Percentiles rank a stretch among this genome's conserved stretches.
Conservation (phyloP, 345 rosid genomes). For the Noccaea caerulescens region DNA sequence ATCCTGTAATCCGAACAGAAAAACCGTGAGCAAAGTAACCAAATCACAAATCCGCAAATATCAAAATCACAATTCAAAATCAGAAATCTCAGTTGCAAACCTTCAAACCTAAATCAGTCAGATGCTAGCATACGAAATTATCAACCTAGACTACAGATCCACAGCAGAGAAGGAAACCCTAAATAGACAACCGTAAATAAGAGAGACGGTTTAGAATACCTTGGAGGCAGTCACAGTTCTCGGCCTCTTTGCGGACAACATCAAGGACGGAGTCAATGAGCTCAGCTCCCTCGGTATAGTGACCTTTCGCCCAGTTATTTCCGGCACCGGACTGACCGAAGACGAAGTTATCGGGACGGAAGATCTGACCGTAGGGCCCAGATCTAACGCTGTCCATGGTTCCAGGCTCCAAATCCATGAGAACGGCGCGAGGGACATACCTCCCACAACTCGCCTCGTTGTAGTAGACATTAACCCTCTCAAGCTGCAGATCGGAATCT, state of each 20-base stretch:
- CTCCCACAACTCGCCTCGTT: constrained; percentile 71
- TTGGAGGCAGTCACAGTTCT: constrained; percentile 71
- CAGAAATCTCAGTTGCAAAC: background rate
- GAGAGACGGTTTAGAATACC: constrained; percentile 34
- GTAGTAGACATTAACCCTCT: constrained; percentile 63
- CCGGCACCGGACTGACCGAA: constrained; percentile 68
- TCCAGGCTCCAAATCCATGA: constrained; percentile 68
- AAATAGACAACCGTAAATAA: background rate
- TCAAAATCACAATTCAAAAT: background rate
- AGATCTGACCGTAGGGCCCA: constrained; percentile 64
- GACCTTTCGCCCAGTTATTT: constrained; percentile 70
- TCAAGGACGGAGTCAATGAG: constrained; percentile 65
- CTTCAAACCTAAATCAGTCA: background rate
- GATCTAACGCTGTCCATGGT: constrained; percentile 69
- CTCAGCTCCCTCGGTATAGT: constrained; percentile 71
- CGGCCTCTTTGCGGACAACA: constrained; percentile 67
- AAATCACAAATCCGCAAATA: background rate
- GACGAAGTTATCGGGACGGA: constrained; percentile 64
- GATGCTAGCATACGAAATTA: background rate
- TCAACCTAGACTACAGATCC: background rate
- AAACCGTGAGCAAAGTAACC: background rate
- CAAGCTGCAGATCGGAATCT: constrained; percentile 60
- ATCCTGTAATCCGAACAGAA: constrained; percentile 40
- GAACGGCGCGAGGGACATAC: constrained; percentile 64
- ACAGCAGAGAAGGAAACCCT: background rate